Evolutionary conservation across 2,329 filamentous ascomycete species (phyloP), one percentile per base, ranked within the genome.

Genomic region (Alternaria rosae): DNA sequence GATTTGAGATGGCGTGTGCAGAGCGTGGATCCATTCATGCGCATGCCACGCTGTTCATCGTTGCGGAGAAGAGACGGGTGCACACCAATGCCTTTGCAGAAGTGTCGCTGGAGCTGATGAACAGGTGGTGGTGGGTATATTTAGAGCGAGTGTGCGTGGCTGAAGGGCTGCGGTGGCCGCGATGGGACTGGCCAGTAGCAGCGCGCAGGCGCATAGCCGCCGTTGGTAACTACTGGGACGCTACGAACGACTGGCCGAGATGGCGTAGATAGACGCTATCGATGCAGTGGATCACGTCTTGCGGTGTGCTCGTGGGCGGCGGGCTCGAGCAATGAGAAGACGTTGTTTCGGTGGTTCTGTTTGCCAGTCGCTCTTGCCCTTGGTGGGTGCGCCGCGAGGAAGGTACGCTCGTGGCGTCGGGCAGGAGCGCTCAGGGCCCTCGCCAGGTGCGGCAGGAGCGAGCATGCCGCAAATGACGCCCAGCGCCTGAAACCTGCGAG

Each of bases 311-410:
- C 47, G 45, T 57, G 57, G 60, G 59, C 59, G 55, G 58, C 42
- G 42, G 21, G 61, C 62, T 65, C 57, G 66, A 69, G 69, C 69
- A 74, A 75, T 73, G 70, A 70, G 70, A 50, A 64, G 42, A 59
- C 61, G 60, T 28, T 48, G 51, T 55, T 63, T 61, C 55, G 45
- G 41, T 54, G 44, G 48, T 28, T 41, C 43, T 56, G 62, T 64
- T 56, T 67, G 64, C 51, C 51, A 53, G 51, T 42, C 51, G 32
- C 35, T 38, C 51, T 53, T 53, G 17, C 65, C 62, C 59, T 62
- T 66, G 60, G 60, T 54, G 47, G 28, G 28, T 28, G 26, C 28
- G 28, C 47, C 32, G 43, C 25, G n/a, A 42, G 56, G 51, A 45
- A 42, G 32, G 51, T 38, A 54, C 23, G 38, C 42, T 28, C 28